Conservation (phyloP, 257 asterid genomes). For the Nicotiana paniculata region DNA sequence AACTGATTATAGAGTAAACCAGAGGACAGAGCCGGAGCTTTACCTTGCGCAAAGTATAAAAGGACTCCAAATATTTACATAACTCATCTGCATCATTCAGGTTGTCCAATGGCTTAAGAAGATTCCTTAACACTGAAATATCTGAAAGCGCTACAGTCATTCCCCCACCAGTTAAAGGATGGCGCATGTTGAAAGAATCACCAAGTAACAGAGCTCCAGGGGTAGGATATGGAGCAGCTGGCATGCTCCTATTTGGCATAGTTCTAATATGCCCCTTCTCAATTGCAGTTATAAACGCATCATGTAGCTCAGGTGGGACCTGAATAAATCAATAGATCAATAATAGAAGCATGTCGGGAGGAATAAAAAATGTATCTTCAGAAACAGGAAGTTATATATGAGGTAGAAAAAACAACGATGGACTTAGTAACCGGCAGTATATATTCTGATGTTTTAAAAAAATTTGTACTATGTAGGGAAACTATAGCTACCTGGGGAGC, state of each 20-base stretch:
- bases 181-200: conserved; percentile 58
- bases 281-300: conserved; percentile 36
- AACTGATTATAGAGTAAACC: background rate
- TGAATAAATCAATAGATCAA: conserved; percentile 2
- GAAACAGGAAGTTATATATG: background rate
- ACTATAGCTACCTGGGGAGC: conserved; percentile 40
- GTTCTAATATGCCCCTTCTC: conserved; percentile 43
- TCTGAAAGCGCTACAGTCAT: conserved; percentile 59
- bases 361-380: background rate
- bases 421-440: background rate
- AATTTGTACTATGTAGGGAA: background rate
- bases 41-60: conserved; percentile 50
- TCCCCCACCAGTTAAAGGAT: conserved; percentile 60
- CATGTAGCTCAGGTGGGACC: conserved; percentile 42
- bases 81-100: conserved; percentile 35
- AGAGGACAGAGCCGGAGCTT: background rate
- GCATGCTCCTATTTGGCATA: conserved; percentile 58
- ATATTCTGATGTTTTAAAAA: background rate
- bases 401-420: background rate
- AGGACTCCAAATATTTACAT: conserved; percentile 40
- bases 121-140: conserved; percentile 38
- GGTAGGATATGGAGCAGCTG: conserved; percentile 42
- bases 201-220: conserved; percentile 51
- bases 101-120: conserved; percentile 35
- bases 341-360: background rate